Evolutionary conservation across 2,329 filamentous ascomycete genomes (phyloP), one percentile per base, ranked within the genome.

Genomic region (Didymella keratinophila): DNA sequence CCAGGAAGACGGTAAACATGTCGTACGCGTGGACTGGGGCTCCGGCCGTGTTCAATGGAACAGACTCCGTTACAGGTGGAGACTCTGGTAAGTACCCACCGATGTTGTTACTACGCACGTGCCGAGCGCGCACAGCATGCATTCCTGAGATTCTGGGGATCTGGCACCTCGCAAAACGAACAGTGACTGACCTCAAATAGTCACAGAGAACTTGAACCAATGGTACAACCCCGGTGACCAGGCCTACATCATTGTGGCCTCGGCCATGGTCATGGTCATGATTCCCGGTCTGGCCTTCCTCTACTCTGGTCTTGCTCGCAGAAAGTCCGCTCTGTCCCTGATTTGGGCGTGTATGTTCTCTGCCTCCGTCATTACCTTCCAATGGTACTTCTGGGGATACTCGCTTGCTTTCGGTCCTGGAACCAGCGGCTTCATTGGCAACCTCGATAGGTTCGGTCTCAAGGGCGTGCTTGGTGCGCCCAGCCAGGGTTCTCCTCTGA

Each of bases 371-470:
- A 85, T 97, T 76, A 90, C 91, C 56, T 97, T 99, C 82, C 95
- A 99, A 81, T 99, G 95, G 95, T 98, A 97, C 75, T 97, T 99
- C 78, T 98, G 95, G 94, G 95, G 95, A 36, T 99, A 97, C 79
- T 97, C 94, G 14, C 84, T 99, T 61, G 93, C 94, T 51, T 97
- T 98, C 80, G 95, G 91, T 72, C 83, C 86, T 42, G 91, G 89
- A 4, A 92, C 86, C 67, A 97, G 91, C 80, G 90, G 91, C 52
- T 98, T 91, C 81, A 98, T 99, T 73, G 95, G 95, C 54, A 87
- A 98, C 76, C 81, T 99, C 55, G 85, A 88, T 68, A 91, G 96
- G 78, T 97, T 98, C 70, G 95, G 93, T 61, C 84, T 99, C 69
- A 89, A 87, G 83, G 91, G 93, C 73, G 92, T 92, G 2, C 84